A percentile compares a stretch with the other conserved stretches of the same genome.
These are phyloP conservation scores for Urochloa ruziziensis DNA, from an alignment of 176 grass and related monocot species.

Conservation along the genomic window DNA sequence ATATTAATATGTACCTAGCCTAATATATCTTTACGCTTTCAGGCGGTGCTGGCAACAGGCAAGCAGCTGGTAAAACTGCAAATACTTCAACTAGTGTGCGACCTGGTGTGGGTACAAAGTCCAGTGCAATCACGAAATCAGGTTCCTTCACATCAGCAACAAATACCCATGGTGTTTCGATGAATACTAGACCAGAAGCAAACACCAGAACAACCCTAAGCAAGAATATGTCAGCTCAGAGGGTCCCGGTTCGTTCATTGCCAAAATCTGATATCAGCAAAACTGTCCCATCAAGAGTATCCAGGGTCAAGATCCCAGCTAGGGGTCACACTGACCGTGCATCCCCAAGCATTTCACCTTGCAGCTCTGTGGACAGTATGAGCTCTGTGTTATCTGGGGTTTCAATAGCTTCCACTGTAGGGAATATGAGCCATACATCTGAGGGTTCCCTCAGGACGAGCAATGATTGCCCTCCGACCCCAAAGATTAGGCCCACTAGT, in stretches of 20 bases:
- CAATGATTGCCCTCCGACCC: constrained; percentile 7
- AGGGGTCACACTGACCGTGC: neutral
- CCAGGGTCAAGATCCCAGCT: constrained; percentile 34
- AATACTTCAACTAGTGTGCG: constrained; percentile 25
- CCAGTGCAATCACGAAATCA: constrained; percentile 17
- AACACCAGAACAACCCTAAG: constrained; percentile 37
- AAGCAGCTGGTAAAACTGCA: constrained; percentile 28
- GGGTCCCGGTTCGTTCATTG: constrained; percentile 33
- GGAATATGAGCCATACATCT: constrained; percentile 38
- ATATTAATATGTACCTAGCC: neutral
- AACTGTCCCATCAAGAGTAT: constrained; percentile 29
- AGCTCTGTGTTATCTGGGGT: constrained; percentile 49
- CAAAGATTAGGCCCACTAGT: constrained; percentile 4
- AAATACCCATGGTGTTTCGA: neutral
- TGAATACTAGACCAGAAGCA: constrained; percentile 13
- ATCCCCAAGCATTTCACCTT: constrained; percentile 58
- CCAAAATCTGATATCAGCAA: constrained; percentile 41
- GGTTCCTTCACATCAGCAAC: neutral
- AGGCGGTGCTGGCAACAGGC: constrained; percentile 49
- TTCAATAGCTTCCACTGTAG: constrained; percentile 44
- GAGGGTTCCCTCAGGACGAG: constrained; percentile 34
- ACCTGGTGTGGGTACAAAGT: constrained; percentile 15
- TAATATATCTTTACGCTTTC: constrained; percentile 29
- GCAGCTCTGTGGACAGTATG: constrained; percentile 82
- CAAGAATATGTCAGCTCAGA: constrained; percentile 53